These are phyloP conservation scores for Myxozyma sirexii DNA, from an alignment of 805 yeast species.

Conservation along the genomic window DNA sequence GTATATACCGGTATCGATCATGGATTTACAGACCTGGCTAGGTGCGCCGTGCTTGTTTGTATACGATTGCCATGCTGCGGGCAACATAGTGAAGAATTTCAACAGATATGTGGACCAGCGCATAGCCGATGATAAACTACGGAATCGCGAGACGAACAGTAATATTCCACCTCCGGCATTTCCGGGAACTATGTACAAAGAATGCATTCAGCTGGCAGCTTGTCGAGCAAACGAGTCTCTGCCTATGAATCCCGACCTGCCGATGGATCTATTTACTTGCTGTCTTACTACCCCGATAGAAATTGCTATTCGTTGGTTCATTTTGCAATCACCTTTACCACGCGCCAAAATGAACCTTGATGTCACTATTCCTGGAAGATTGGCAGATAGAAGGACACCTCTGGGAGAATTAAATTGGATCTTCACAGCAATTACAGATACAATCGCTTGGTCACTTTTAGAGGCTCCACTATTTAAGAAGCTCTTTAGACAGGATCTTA, in stretches of 20 bases:
- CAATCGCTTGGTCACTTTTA: conserved; percentile 94
- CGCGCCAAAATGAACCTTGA: conserved; percentile 44
- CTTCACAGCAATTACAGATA: conserved; percentile 95
- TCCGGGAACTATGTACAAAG: conserved; percentile 69
- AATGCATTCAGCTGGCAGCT: conserved; percentile 92
- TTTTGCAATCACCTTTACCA: conserved; percentile 60
- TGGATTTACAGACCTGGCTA: conserved; percentile 93
- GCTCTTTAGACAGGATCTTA: conserved; percentile 89
- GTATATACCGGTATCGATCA: conserved; percentile 93
- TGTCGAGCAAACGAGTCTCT: conserved; percentile 82
- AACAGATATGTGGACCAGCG: conserved; percentile 87
- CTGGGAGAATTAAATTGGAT: conserved; percentile 97
- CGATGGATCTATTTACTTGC: conserved; percentile 94
- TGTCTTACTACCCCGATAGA: conserved; percentile 96
- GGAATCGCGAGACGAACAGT: conserved; percentile 47
- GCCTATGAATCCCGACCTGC: conserved; percentile 91
- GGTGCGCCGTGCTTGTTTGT: conserved; percentile 98
- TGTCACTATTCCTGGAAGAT: conserved; percentile 80
- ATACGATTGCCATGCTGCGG: conserved; percentile 93
- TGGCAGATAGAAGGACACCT: conserved; percentile 92
- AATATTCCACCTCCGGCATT: conserved; percentile 4
- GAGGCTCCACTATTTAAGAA: conserved; percentile 87
- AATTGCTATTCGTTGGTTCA: conserved; percentile 87
- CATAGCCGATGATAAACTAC: conserved; percentile 68
- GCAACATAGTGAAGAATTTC: conserved; percentile 86